These are phyloP conservation scores for Nicotiana paniculata DNA, from an alignment of 257 asterid genomes.

Conservation along the genomic window DNA sequence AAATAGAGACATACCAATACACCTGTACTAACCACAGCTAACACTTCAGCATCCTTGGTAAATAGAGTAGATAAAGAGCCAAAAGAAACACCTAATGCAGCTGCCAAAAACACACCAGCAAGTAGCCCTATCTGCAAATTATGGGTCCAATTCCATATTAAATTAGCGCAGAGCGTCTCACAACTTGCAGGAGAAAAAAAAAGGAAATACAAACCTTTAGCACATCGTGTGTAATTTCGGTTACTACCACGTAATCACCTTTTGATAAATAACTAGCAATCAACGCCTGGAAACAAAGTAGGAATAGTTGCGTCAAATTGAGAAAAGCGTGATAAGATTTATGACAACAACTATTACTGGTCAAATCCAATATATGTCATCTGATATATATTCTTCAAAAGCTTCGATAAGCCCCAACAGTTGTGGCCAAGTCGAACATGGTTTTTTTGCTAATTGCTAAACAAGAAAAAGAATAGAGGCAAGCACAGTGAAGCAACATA, in stretches of 20 bases:
- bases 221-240: conserved; percentile 54
- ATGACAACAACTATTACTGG: not conserved
- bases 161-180: not conserved
- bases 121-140: conserved; percentile 51
- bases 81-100: conserved; percentile 57
- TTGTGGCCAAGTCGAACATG: not conserved
- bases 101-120: conserved; percentile 61
- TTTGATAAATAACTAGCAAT: conserved; percentile 71
- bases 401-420: not conserved
- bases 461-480: not conserved
- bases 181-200: conserved; percentile 1
- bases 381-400: not conserved
- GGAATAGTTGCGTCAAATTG: not conserved
- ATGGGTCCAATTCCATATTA: not conserved
- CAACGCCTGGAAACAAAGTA: conserved; percentile 48
- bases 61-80: conserved; percentile 59
- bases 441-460: not conserved
- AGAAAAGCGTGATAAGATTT: not conserved
- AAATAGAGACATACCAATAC: conserved; percentile 44
- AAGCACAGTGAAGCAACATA: not conserved
- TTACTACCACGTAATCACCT: conserved; percentile 58
- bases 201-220: conserved; percentile 49
- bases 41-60: conserved; percentile 61
- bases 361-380: not conserved
- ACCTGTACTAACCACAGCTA: conserved; percentile 54